Percentiles rank a stretch among this genome's conserved stretches.
phyloP scores from a whole-genome alignment of 2,329 filamentous ascomycete genomes.

The Orbilia oligospora region DNA sequence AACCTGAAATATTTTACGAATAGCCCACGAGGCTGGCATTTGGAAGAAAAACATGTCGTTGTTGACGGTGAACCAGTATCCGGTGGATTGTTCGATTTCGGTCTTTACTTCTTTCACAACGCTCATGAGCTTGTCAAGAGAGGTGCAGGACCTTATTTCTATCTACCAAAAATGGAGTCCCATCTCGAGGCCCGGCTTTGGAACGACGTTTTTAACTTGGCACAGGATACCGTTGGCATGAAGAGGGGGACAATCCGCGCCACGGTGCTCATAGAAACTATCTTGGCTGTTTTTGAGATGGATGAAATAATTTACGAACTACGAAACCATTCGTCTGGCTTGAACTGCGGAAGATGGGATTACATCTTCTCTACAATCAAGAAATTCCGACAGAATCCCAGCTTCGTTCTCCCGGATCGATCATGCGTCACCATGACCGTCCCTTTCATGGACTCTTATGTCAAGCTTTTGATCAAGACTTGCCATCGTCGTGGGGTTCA shows the following conservation, averaged over 20 bases:
- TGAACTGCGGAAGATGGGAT: slow-evolving; percentile 99
- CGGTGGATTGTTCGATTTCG: slow-evolving; percentile 94
- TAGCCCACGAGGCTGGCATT: slow-evolving; percentile 90
- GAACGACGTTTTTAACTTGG: slow-evolving; percentile 98
- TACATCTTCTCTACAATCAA: slow-evolving; percentile 99
- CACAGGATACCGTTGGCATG: slow-evolving; percentile 93
- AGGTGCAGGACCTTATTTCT: slow-evolving; percentile 95
- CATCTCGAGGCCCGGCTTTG: slow-evolving; percentile 96
- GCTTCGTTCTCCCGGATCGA: slow-evolving; percentile 94
- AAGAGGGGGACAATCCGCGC: slow-evolving; percentile 91
- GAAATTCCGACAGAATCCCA: slow-evolving; percentile 95
- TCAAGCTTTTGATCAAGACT: slow-evolving; percentile 97
- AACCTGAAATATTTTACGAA: not conserved
- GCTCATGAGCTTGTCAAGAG: slow-evolving; percentile 86
- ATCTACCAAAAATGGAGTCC: slow-evolving; percentile 97
- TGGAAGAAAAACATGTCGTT: slow-evolving; percentile 98
- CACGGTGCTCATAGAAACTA: slow-evolving; percentile 97
- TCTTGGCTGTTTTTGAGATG: slow-evolving; percentile 98
- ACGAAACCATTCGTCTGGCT: slow-evolving; percentile 92
- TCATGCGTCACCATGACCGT: slow-evolving; percentile 95
- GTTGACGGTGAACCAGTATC: slow-evolving; percentile 96
- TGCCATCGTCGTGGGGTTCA: slow-evolving; percentile 98
- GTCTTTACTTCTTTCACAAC: slow-evolving; percentile 99
- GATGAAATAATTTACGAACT: slow-evolving; percentile 99
- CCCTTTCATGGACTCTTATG: slow-evolving; percentile 98